Evolutionary conservation across 306 rosid species (phyloP).

Genomic region (Castanea mollissima): DNA sequence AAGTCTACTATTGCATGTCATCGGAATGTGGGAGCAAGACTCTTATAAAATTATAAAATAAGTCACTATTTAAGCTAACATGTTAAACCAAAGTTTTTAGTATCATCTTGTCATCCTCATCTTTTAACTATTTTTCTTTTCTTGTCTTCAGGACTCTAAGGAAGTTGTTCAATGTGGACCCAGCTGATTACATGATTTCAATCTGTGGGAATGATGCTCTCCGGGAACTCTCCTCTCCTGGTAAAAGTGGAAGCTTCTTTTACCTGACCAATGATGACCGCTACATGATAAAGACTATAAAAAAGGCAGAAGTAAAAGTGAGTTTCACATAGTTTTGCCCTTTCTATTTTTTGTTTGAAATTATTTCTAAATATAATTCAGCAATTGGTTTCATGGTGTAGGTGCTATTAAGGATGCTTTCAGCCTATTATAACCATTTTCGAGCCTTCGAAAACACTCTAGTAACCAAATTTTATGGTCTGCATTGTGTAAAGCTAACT

Average conservation of each 20-base stretch:
- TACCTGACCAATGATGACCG: constrained; percentile 93
- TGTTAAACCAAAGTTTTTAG: background rate
- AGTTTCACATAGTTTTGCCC: constrained; percentile 26
- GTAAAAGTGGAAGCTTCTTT: constrained; percentile 96
- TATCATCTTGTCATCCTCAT: background rate
- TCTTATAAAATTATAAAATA: background rate
- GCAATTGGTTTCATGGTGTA: constrained; percentile 20
- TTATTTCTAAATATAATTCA: background rate
- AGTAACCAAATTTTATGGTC: constrained; percentile 80
- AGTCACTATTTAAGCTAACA: background rate
- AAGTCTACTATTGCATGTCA: background rate
- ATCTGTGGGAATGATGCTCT: constrained; percentile 90
- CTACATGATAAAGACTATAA: constrained; percentile 94
- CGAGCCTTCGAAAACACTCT: constrained; percentile 65
- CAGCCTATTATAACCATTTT: constrained; percentile 81
- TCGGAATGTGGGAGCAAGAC: background rate
- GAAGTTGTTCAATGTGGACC: constrained; percentile 89
- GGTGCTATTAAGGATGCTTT: constrained; percentile 83
- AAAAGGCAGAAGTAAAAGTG: constrained; percentile 89
- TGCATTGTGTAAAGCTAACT: constrained; percentile 83
- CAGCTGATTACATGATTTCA: constrained; percentile 96
- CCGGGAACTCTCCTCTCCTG: constrained; percentile 90
- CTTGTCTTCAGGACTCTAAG: constrained; percentile 64
- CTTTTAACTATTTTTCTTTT: constrained; percentile 1
- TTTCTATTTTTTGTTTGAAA: background rate